Base-by-base conservation (phyloP, 129 eudicot species). In the Saposhnikovia divaricata region DNA sequence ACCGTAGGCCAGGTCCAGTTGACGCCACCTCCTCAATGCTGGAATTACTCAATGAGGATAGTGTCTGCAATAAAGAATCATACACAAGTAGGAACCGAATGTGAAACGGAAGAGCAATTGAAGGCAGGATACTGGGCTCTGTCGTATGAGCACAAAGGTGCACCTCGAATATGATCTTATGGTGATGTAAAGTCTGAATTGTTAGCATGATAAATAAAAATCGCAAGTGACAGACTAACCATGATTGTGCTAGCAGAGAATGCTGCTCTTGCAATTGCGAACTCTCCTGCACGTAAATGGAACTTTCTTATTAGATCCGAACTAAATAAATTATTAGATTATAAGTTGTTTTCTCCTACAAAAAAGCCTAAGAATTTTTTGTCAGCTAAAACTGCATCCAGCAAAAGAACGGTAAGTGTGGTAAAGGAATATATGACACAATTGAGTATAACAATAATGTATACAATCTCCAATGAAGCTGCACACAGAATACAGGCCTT, bases 1-100 rank as follows among this genome's bases (percentile, higher is more conserved):
- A 94, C 25, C 92, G 93, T 73, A 89, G 81, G 72, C 98, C 97
- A 9, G 97, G 92, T 75, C 97, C 98, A 11, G 97, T 92, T 82
- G 98, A 94, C 80, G 92, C 93, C 76, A 94, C 96, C 87, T 94
- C 98, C 85, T 94, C 98, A 2, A 94, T 89, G 80, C 91, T 94
- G 4, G 92, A 94, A 59, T 93, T 94, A 79, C 78, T 90, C 98
- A 91, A 90, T 40, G 98, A 92, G 55, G 98, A 94, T 63, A 94
- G 78, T 72, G 98, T 94, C 98, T 94, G 68, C 53, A 83, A 75
- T 31, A 43, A 57, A 39, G 18, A 83, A 50, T 25, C 55, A 75
- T 16, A 38, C 73, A 74, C 81, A 19, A 72, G 69, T 38, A 34
- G 81, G 80, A 78, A 16, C 19, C 25, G 69, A 44, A 9, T 44